phyloP scores from a whole-genome alignment of 768 basidiomycete species.

The Tephrocybe sp. region DNA sequence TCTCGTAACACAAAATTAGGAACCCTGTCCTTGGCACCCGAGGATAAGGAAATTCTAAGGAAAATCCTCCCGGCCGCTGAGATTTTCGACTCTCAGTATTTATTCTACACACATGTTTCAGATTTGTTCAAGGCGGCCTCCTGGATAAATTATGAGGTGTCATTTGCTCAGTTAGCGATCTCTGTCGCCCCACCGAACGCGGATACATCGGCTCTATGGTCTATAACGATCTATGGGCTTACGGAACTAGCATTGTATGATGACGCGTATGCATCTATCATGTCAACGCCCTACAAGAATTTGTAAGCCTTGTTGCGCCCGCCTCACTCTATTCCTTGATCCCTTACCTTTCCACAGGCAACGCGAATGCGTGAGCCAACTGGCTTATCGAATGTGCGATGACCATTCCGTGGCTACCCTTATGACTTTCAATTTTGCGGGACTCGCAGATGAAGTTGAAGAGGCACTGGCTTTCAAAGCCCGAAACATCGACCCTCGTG shows the following conservation, averaged over 20 bases:
- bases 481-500: conserved; percentile 87
- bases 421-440: conserved; percentile 82
- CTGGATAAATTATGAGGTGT: conserved; percentile 60
- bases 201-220: conserved; percentile 76
- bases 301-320: conserved; percentile 55
- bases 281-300: conserved; percentile 71
- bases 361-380: conserved; percentile 76
- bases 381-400: conserved; percentile 94
- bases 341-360: conserved; percentile 49
- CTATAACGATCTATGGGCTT: conserved; percentile 71
- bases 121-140: conserved; percentile 67
- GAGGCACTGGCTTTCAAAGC: conserved; percentile 88
- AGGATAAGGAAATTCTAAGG: conserved; percentile 64
- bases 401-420: conserved; percentile 77
- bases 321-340: conserved; percentile 1
- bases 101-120: conserved; percentile 78
- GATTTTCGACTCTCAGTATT: conserved; percentile 59
- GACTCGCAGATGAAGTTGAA: conserved; percentile 85
- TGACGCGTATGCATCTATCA: conserved; percentile 82
- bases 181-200: conserved; percentile 56
- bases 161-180: conserved; percentile 79
- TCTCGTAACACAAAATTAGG: conserved; percentile 32
- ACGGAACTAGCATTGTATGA: conserved; percentile 77
- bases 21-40: conserved; percentile 47
- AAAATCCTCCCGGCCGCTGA: conserved; percentile 60